Evolutionary conservation across 352 stramenopile genomes (phyloP).

Genomic region (Achlya hypogyna): DNA sequence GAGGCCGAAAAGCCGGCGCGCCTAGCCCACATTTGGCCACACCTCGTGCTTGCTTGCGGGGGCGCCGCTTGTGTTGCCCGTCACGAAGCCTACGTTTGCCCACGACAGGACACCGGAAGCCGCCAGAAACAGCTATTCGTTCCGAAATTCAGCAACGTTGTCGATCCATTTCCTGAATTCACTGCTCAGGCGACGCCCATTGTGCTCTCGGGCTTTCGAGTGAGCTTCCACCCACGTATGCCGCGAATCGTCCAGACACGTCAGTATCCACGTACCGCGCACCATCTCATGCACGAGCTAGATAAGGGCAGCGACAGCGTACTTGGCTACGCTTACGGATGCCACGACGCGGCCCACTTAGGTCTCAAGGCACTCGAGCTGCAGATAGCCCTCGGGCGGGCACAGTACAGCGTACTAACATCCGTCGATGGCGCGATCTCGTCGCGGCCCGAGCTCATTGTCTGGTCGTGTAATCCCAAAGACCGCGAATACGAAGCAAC

Average conservation of each 20-base stretch:
- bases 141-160: constrained; percentile 2
- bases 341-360: not conserved
- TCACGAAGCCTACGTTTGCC: not conserved
- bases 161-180: constrained; percentile 7
- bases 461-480: not conserved
- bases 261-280: not conserved
- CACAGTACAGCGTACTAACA: not conserved
- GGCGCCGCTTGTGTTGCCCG: not conserved
- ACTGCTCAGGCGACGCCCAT: not conserved
- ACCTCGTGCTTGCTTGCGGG: not conserved
- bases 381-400: not conserved
- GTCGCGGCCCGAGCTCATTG: not conserved
- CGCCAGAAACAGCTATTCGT: not conserved
- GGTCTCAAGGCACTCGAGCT: not conserved
- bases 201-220: not conserved
- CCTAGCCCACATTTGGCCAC: not conserved
- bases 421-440: not conserved
- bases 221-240: not conserved
- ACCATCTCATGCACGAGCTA: not conserved
- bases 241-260: not conserved
- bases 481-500: not conserved
- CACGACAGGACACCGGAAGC: not conserved
- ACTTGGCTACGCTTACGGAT: not conserved
- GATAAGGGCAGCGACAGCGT: not conserved
- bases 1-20: not conserved